Evolutionary conservation across 2,329 filamentous ascomycete genomes (phyloP).

Genomic region (Penicillium sp.): DNA sequence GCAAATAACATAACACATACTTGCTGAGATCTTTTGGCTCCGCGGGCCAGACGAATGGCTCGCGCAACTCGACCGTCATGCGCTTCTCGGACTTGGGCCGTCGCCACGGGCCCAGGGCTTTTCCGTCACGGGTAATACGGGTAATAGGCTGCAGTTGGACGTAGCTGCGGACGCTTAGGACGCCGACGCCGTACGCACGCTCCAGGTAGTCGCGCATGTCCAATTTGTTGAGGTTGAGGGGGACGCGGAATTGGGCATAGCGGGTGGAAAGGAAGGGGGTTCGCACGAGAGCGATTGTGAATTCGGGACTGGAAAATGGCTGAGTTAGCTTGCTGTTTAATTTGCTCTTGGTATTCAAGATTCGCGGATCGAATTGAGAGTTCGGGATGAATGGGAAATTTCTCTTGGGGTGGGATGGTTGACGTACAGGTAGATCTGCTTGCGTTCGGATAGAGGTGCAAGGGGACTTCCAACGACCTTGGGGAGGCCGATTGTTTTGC

Average conservation of each 20-base stretch:
- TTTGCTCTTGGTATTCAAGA: neutral
- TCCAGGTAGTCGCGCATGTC: slow-evolving; percentile 93
- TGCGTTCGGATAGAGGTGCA: slow-evolving; percentile 29
- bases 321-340: neutral
- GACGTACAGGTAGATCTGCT: slow-evolving; percentile 55
- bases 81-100: slow-evolving; percentile 73
- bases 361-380: neutral
- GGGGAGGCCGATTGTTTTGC: slow-evolving; percentile 26
- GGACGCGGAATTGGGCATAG: slow-evolving; percentile 85
- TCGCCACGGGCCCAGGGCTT: slow-evolving; percentile 58
- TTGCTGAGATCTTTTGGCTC: slow-evolving; percentile 56
- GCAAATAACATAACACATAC: slow-evolving; percentile 40
- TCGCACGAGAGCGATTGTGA: slow-evolving; percentile 72
- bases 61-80: slow-evolving; percentile 87
- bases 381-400: neutral
- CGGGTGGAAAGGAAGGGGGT: slow-evolving; percentile 67
- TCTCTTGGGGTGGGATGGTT: neutral
- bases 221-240: slow-evolving; percentile 89
- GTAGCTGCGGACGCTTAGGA: slow-evolving; percentile 69
- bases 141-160: slow-evolving; percentile 65
- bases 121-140: slow-evolving; percentile 35
- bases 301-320: slow-evolving; percentile 60
- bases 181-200: slow-evolving; percentile 73
- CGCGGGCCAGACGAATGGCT: slow-evolving; percentile 84
- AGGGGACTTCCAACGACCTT: slow-evolving; percentile 23